A percentile compares a stretch with the other conserved stretches of the same genome.
Conservation (phyloP, 306 rosid species). For the Castanea sativa region DNA sequence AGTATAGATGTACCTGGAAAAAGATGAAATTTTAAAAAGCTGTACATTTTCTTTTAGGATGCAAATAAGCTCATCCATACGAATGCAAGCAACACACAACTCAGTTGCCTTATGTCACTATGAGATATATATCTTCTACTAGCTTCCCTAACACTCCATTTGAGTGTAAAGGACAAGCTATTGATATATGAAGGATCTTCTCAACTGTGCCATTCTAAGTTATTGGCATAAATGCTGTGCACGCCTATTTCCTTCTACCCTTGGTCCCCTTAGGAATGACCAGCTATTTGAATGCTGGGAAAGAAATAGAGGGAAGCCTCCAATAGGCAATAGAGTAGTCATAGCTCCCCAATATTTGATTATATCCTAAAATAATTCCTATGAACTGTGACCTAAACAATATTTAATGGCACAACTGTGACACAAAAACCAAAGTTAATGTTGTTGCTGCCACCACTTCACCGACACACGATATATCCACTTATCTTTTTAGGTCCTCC, state of each 20-base stretch:
- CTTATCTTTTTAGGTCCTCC: no score
- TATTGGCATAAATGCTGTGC: not conserved
- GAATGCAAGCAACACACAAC: no score
- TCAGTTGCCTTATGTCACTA: not conserved
- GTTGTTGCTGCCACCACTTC: not conserved
- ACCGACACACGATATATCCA: no score
- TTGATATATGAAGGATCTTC: not conserved
- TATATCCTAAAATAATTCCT: not conserved
- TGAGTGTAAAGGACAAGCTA: not conserved
- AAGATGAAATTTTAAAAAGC: no score
- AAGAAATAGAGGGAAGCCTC: not conserved
- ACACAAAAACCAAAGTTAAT: not conserved
- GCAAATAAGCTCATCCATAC: no score
- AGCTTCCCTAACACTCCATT: not conserved
- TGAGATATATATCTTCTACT: not conserved
- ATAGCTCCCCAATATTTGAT: not conserved
- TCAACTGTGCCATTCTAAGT: not conserved
- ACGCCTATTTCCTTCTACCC: not conserved
- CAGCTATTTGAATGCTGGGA: not conserved
- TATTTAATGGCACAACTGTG: not conserved
- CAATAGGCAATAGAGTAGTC: not conserved
- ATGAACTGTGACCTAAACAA: no score
- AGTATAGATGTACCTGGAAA: no score
- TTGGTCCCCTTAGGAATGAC: not conserved
- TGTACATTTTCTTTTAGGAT: no score